Base-by-base conservation (phyloP, 805 yeast species). In the Wickerhamiella australiensis region DNA sequence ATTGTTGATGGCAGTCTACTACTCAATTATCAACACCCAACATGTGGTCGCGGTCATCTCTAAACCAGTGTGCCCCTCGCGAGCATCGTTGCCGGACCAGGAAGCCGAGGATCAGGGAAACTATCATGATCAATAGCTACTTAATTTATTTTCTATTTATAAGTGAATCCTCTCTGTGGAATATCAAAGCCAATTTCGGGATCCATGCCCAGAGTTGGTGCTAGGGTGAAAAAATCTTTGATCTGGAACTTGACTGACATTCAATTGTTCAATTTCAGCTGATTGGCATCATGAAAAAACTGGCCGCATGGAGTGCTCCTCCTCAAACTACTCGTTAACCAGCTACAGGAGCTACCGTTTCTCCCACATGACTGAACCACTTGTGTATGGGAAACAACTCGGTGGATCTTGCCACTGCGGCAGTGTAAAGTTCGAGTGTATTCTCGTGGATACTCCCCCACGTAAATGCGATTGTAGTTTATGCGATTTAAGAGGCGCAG, bases 1-100 rank as follows among this genome's bases (percentile, higher is more conserved):
- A 50, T 66, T 85, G 46, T 21, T 64, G 1, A 69, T 86, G 76
- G 83, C 94, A 53, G 55, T 82, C 5, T 84, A 71, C 56, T 79
- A 50, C 40, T 50, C 50, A 5, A 29, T 49, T 38, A 22, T 26
- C 21, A 38, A 46, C 20, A 33, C 44, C 36, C 42, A 42, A 26
- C 31, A 26, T 11, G 49, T 42, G 5, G 38, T 52, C 25, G 50
- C 41, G 12, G 46, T 40, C 35, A 46, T 52, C 33, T 38, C 52
- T 29, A 45, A 41, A 22, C 51, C 52, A n/a, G 37, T 40, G 41
- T 11, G 26, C 20, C 38, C 38, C 8, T 29, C 11, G 42, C 18
- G 42, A 5, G 4, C 15, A 12, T 36, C 42, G 17, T 26, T 21
- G 42, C 15, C 36, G 25, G 29, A 18, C 25, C 25, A 40, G 26